Percentiles rank a stretch among this genome's conserved stretches.
These are phyloP conservation scores for Bidens hawaiensis DNA, from an alignment of 140 eudicot genomes.

Conservation along the genomic window DNA sequence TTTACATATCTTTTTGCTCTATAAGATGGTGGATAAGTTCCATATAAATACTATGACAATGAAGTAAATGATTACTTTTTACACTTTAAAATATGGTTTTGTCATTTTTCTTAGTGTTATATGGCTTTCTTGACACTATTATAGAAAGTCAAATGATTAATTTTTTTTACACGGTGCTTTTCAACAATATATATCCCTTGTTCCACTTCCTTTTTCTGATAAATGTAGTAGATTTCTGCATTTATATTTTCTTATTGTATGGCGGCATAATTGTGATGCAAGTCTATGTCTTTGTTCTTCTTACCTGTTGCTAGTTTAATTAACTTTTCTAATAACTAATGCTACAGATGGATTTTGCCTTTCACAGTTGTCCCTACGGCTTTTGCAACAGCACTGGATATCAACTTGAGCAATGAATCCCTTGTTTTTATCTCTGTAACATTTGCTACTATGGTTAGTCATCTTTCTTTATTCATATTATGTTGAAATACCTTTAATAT, in stretches of 20 bases:
- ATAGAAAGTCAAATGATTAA: neutral
- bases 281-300: slow-evolving; percentile 2
- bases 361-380: slow-evolving; percentile 95
- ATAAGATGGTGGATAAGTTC: slow-evolving; percentile 5
- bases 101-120: slow-evolving; percentile 11
- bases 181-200: slow-evolving; percentile 5
- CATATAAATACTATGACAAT: slow-evolving; percentile 3
- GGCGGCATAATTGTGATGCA: neutral
- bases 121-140: slow-evolving; percentile 4
- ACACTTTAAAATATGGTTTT: slow-evolving; percentile 4
- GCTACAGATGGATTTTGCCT: slow-evolving; percentile 90
- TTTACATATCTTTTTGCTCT: neutral
- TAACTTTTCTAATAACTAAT: slow-evolving; percentile 74
- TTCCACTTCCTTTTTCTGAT: neutral
- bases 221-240: neutral
- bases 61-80: neutral
- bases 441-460: slow-evolving; percentile 96
- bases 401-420: slow-evolving; percentile 94
- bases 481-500: slow-evolving; percentile 1
- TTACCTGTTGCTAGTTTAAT: slow-evolving; percentile 25
- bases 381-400: slow-evolving; percentile 94
- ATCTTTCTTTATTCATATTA: slow-evolving; percentile 21
- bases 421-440: slow-evolving; percentile 94
- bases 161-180: neutral
- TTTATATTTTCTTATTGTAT: neutral